Evolutionary conservation across 805 yeast species (phyloP).

Genomic region (Myxozyma lipomycoides): DNA sequence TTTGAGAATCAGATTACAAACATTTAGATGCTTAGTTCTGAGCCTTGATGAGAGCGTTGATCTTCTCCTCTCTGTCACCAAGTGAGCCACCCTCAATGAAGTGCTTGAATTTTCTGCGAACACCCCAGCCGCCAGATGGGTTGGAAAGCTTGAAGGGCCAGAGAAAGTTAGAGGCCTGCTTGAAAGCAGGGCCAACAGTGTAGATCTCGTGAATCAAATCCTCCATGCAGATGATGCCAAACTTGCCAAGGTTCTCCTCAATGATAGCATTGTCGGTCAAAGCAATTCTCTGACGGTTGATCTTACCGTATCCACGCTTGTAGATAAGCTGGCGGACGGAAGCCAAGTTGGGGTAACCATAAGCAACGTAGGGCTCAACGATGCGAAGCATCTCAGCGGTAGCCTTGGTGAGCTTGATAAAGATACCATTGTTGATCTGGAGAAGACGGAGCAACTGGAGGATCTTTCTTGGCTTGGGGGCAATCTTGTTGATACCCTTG

Average conservation of each 20-base stretch:
- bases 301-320: slow-evolving; percentile 84
- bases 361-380: slow-evolving; percentile 77
- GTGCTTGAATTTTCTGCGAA: slow-evolving; percentile 75
- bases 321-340: slow-evolving; percentile 69
- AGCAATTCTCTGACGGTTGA: slow-evolving; percentile 72
- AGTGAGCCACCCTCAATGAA: slow-evolving; percentile 82
- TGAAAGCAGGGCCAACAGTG: slow-evolving; percentile 82
- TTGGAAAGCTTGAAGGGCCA: slow-evolving; percentile 83
- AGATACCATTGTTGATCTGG: slow-evolving; percentile 77
- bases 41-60: slow-evolving; percentile 58
- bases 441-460: slow-evolving; percentile 71
- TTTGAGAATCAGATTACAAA: background rate
- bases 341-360: slow-evolving; percentile 74
- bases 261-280: slow-evolving; percentile 66
- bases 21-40: slow-evolving; percentile 17
- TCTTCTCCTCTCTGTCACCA: slow-evolving; percentile 78
- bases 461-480: slow-evolving; percentile 81
- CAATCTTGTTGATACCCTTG: slow-evolving; percentile 75
- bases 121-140: slow-evolving; percentile 82
- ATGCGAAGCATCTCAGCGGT: slow-evolving; percentile 70
- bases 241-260: slow-evolving; percentile 68
- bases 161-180: slow-evolving; percentile 79
- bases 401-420: slow-evolving; percentile 75
- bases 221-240: slow-evolving; percentile 70
- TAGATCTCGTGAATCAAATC: slow-evolving; percentile 77